phyloP scores from a whole-genome alignment of 1,284 basidiomycete genomes.

The Ustilago loliicola region DNA sequence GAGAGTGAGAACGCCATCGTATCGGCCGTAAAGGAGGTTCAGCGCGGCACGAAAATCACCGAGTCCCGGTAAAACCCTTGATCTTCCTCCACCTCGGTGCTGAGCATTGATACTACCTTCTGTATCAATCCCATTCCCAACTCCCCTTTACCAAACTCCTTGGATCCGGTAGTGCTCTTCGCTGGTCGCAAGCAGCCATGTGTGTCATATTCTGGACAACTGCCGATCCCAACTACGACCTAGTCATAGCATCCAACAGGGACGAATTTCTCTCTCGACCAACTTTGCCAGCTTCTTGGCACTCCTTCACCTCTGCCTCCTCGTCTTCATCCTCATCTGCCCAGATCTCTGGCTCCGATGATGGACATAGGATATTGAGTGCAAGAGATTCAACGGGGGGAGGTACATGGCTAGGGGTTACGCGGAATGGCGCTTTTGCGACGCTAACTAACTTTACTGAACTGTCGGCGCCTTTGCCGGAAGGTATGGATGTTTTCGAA shows the following conservation, averaged over 20 bases:
- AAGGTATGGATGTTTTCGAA: conserved; percentile 34
- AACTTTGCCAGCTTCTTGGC: conserved; percentile 52
- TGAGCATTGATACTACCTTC: too few relatives aligned
- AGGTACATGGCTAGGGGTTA: conserved; percentile 64
- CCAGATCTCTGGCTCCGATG: too few relatives aligned
- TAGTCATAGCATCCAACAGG: conserved; percentile 58
- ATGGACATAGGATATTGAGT: conserved; percentile 30
- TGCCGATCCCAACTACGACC: conserved; percentile 32
- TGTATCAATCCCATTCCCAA: too few relatives aligned
- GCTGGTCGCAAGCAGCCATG: conserved; percentile 13
- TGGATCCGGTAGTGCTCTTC: background rate
- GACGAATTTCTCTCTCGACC: conserved; percentile 61
- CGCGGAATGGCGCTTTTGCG: conserved; percentile 43
- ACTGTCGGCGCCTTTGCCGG: conserved; percentile 28
- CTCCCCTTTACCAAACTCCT: background rate
- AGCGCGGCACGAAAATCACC: too few relatives aligned
- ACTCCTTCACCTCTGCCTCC: conserved; percentile 33
- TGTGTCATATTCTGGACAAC: conserved; percentile 56
- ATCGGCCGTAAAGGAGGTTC: too few relatives aligned
- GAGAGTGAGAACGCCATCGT: too few relatives aligned
- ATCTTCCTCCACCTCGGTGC: too few relatives aligned
- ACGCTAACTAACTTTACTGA: conserved; percentile 65
- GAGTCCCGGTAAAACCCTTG: too few relatives aligned
- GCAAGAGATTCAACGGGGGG: conserved; percentile 52
- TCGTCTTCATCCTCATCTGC: conserved; percentile 4